phyloP scores from a whole-genome alignment of 768 basidiomycete species.

The Lactarius evosmus region DNA sequence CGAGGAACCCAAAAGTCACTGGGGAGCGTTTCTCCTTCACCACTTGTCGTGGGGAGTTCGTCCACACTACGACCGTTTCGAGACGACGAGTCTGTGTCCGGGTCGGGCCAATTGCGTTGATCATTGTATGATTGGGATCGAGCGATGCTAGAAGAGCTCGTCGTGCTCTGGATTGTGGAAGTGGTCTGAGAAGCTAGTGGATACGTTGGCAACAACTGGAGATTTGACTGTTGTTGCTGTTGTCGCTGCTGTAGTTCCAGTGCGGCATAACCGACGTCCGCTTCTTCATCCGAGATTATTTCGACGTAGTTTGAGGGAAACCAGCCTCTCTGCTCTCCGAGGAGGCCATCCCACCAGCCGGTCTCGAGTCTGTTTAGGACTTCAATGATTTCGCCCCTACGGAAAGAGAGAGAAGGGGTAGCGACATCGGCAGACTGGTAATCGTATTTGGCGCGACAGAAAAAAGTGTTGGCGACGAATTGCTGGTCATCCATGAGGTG shows the following conservation, averaged over 20 bases:
- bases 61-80: constrained; percentile 38
- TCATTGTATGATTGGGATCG: constrained; percentile 38
- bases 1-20: constrained; percentile 92
- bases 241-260: constrained; percentile 38
- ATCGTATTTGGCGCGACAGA: constrained; percentile 91
- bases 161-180: constrained; percentile 42
- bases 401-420: constrained; percentile 70
- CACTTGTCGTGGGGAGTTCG: constrained; percentile 32
- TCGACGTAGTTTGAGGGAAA: constrained; percentile 96
- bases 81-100: constrained; percentile 36
- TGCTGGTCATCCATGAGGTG: constrained; percentile 46
- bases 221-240: constrained; percentile 18
- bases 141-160: constrained; percentile 28
- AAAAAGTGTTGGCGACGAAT: constrained; percentile 58
- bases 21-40: constrained; percentile 38
- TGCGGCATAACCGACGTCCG: constrained; percentile 58
- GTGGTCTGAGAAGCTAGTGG: constrained; percentile 27
- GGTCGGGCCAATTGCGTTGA: constrained; percentile 56
- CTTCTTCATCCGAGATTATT: constrained; percentile 75
- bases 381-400: constrained; percentile 85
- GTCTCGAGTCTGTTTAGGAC: constrained; percentile 87
- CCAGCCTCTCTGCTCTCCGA: constrained; percentile 90
- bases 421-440: constrained; percentile 86
- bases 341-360: constrained; percentile 98
- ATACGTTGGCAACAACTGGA: constrained; percentile 13